Conservation (phyloP, 257 asterid species). For the Rauvolfia tetraphylla region DNA sequence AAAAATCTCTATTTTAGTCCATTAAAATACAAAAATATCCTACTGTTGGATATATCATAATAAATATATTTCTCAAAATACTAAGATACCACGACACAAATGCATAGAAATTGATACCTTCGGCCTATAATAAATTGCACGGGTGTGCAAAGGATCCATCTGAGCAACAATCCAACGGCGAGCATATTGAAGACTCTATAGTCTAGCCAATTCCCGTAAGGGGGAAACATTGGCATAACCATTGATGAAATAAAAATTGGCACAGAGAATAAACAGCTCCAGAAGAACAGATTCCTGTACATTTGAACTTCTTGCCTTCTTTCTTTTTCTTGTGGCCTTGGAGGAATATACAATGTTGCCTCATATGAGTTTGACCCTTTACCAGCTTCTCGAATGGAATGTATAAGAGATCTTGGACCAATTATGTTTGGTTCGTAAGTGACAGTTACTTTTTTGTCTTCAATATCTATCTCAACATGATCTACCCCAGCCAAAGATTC, state of each 20-base stretch:
- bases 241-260: slow-evolving; percentile 76
- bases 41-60: neutral
- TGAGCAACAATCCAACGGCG: slow-evolving; percentile 61
- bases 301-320: slow-evolving; percentile 59
- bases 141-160: slow-evolving; percentile 96
- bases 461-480: slow-evolving; percentile 52
- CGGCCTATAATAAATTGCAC: slow-evolving; percentile 89
- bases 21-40: neutral
- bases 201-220: slow-evolving; percentile 89
- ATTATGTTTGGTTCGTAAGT: slow-evolving; percentile 75
- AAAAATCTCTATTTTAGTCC: neutral
- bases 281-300: slow-evolving; percentile 72
- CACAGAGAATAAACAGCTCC: slow-evolving; percentile 87
- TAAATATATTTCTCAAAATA: neutral
- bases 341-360: slow-evolving; percentile 70
- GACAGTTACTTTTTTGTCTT: slow-evolving; percentile 51
- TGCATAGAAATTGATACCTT: slow-evolving; percentile 47
- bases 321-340: slow-evolving; percentile 70
- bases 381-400: slow-evolving; percentile 64
- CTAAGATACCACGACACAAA: slow-evolving; percentile 6
- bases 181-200: slow-evolving; percentile 83
- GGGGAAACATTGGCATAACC: slow-evolving; percentile 95
- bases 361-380: slow-evolving; percentile 46
- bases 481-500: slow-evolving; percentile 80
- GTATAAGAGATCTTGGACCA: slow-evolving; percentile 91